Evolutionary conservation across 805 yeast genomes (phyloP), one percentile per base, ranked within the genome.

Genomic region (Kuraishia hungarica): DNA sequence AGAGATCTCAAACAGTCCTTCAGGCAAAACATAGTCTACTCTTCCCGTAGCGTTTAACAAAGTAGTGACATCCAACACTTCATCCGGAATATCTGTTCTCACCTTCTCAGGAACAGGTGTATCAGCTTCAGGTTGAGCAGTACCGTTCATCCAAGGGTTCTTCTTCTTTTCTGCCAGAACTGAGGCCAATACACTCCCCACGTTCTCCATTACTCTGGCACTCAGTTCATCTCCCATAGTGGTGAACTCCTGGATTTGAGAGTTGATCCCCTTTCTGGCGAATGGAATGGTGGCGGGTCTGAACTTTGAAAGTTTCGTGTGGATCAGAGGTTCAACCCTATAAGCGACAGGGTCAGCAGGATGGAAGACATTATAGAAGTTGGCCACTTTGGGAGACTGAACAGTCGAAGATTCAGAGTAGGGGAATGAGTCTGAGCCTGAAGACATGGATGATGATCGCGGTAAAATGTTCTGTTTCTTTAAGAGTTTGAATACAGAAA

Each of bases 301-400:
- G 55, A 76, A 69, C 8, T 72, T 65, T 0, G 82, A 71, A 59
- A 84, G 74, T 57, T 64, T 69, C 21, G 77, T 73, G 57, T 74
- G 70, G 4, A 92, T 78, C 56, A 93, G 71, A 1, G 99, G 99
- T 67, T 93, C 99, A 56, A 92, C 70, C 55, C 98, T 74, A 63
- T 92, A 90, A 0, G 93, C 92, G 48, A 94, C 85, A 0, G 97
- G 97, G 65, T 93, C 99, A 60, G 96, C 86, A 0, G 93, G 89
- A 61, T 93, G 96, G 71, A 87, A 90, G 5, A 94, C 71, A 64
- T 93, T 93, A 71, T 87, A 94, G 49, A 87, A 67, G 62, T 87
- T 87, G 1, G 74, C 70, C 59, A 87, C 84, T 35, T 76, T 77
- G 2, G 94, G 90, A 2, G 78, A 68, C 8, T 72, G 67, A 2